Base-by-base conservation (phyloP, 371 early-diverging fungal species). In the Mortierella sp. region DNA sequence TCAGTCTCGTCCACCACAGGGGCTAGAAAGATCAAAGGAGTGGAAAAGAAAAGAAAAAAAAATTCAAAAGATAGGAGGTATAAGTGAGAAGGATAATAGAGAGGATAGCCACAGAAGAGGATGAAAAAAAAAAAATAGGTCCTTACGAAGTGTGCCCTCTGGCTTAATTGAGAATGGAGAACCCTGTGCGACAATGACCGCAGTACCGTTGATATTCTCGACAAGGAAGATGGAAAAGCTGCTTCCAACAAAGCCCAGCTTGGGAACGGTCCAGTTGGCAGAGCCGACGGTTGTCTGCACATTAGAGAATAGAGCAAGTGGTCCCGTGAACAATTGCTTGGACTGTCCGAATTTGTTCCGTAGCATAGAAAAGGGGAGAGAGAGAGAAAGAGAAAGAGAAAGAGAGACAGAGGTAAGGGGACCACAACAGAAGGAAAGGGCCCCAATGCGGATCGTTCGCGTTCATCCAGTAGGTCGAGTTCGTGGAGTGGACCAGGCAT, bases 251-350 rank as follows among this genome's bases (percentile, higher is more conserved):
- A 60, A 75, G 12, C 75, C 71, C 1, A 75, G 46, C 37, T 70
- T 75, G 30, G 75, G 75, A 9, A 75, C 46, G 16, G 67, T 9
- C 75, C 75, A 75, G 1, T 37, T 47, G 0, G 67, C 67, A 4
- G 15, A 7, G 15, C 71, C 71, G 6, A 63, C 21, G 1, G 71
- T 25, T n/a, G 75, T 75, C 7, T 19, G 30, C 57, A 75, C 45
- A 46, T 67, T 70, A 1, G 75, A 70, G 47, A 75, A 60, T 4
- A 75, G 60, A 0, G 75, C 70, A 62, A 70, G 53, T 7, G 75
- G 75, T 3, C 75, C 75, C 11, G 62, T 66, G 59, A 75, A 70
- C 14, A 75, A 64, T 29, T 48, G 48, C 60, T 67, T 75, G 23
- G 70, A 65, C 74, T 74, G 45, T 9, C 9, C 37, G 37, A 37